Percentiles rank a stretch among this genome's conserved stretches.
Evolutionary conservation across 83 land plant genomes (phyloP).

Genomic region (Picea mariana): DNA sequence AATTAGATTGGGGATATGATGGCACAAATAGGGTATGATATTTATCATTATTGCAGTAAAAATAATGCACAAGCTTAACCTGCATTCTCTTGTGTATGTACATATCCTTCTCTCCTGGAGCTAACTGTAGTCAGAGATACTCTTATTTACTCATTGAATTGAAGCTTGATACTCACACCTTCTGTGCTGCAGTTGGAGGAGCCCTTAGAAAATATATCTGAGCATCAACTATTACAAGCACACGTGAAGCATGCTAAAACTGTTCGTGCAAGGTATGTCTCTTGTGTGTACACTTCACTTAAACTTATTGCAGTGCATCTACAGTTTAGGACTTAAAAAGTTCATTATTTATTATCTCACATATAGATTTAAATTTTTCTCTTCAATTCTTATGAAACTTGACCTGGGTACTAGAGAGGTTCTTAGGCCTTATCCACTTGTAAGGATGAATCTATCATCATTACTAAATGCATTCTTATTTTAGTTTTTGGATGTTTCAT

Average conservation of each 20-base stretch:
- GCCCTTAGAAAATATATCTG: background rate
- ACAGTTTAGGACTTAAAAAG: background rate
- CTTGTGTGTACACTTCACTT: background rate
- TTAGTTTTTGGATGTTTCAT: background rate
- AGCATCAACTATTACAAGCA: background rate
- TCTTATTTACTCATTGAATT: too few species aligned
- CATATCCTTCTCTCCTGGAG: background rate
- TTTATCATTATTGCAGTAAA: background rate
- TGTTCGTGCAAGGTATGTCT: constrained; percentile 9
- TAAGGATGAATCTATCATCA: background rate
- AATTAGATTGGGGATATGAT: background rate
- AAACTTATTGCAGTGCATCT: background rate
- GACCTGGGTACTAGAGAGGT: background rate
- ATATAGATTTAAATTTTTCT: background rate
- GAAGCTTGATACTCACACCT: background rate
- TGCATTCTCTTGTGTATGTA: background rate
- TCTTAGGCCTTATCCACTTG: background rate
- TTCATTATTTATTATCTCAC: background rate
- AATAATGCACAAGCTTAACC: background rate
- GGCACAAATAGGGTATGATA: background rate
- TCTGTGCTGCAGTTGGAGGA: constrained; percentile 14
- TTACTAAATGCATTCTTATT: background rate
- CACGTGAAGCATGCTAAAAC: constrained; percentile 12
- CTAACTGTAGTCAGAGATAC: too few species aligned
- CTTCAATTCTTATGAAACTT: background rate